Percentiles rank a stretch among this genome's conserved stretches.
phyloP scores from a whole-genome alignment of 1,139 yeast genomes.

The Suhomyces yuchorum region DNA sequence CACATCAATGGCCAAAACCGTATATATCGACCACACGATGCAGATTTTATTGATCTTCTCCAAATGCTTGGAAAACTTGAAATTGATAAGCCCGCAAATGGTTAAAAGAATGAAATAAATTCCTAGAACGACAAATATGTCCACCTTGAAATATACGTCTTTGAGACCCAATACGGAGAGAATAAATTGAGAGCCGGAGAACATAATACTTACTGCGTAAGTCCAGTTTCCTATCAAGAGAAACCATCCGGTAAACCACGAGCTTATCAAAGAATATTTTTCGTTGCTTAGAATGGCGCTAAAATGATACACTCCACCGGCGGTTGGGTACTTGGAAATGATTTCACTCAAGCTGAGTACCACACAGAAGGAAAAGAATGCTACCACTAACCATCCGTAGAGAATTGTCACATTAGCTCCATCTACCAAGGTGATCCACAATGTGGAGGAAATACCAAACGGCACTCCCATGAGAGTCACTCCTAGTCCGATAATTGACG shows the following conservation, averaged over 20 bases:
- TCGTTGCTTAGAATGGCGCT: constrained; percentile 68
- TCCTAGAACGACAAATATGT: constrained; percentile 54
- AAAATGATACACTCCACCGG: constrained; percentile 75
- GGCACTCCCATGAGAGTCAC: constrained; percentile 81
- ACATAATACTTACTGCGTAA: constrained; percentile 70
- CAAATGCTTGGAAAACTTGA: constrained; percentile 57
- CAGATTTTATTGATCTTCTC: constrained; percentile 67
- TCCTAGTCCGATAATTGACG: constrained; percentile 71
- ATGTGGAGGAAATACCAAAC: constrained; percentile 69
- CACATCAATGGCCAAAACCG: constrained; percentile 69
- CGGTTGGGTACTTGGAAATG: constrained; percentile 72
- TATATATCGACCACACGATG: constrained; percentile 71
- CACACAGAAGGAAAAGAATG: constrained; percentile 60
- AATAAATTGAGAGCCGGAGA: constrained; percentile 74
- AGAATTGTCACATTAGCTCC: constrained; percentile 75
- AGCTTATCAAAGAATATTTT: constrained; percentile 52
- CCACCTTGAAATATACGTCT: constrained; percentile 58
- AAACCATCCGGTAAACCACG: constrained; percentile 82
- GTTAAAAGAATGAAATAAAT: constrained; percentile 59
- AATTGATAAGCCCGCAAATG: constrained; percentile 62
- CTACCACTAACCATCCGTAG: constrained; percentile 69
- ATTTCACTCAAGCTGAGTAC: constrained; percentile 71
- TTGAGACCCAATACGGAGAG: constrained; percentile 64
- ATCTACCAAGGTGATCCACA: constrained; percentile 67
- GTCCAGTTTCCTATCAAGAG: constrained; percentile 75